Evolutionary conservation across 148 eudicot genomes (phyloP), one percentile per base, ranked within the genome.

Genomic region (Euryodendron excelsum): DNA sequence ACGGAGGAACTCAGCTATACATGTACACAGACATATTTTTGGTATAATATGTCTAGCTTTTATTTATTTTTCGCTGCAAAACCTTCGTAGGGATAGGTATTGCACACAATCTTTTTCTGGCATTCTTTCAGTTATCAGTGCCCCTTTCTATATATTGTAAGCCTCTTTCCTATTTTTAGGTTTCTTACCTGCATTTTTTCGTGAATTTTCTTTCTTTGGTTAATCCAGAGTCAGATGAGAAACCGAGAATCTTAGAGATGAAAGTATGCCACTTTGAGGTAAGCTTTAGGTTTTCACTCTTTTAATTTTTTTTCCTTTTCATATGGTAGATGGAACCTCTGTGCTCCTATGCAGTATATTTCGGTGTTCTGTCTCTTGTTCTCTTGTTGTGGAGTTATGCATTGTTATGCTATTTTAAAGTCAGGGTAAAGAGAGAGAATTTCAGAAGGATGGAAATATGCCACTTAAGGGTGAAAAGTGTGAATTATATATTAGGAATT

Each of bases 261-360:
- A n/a, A 52, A 17, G 56, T 52, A 52, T 52, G 56, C 56, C 20
- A 3, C 13, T 52, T 52, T 52, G 56, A 52, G 13, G 56, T 14
- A 52, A 52, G 56, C 56, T 18, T 27, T 28, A 60, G 4, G 1
- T 17, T 27, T 60, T 28, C 25, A 12, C 2, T 18, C 2, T 60
- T 14, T 18, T 0, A 4, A 1, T 9, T 23, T 27, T 10, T 14
- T 39, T 67, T 25, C 18, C 69, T 25, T 39, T 67, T 67, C 17
- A 12, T 67, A 39, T 64, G 44, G 17, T 30, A 30, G 69, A 33
- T 67, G 72, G 69, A 67, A 39, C 30, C 50, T 67, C 72, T 67
- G 72, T 37, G 72, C 50, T 67, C 23, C 30, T 39, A 23, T 67
- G 18, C 41, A 65, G 20, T 65, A 25, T 33, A 18, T 17, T 65